A percentile compares a stretch with the other conserved stretches of the same genome.
Evolutionary conservation across 495 filamentous ascomycete genomes (phyloP).

Genomic region (Lophiotrema nucula): DNA sequence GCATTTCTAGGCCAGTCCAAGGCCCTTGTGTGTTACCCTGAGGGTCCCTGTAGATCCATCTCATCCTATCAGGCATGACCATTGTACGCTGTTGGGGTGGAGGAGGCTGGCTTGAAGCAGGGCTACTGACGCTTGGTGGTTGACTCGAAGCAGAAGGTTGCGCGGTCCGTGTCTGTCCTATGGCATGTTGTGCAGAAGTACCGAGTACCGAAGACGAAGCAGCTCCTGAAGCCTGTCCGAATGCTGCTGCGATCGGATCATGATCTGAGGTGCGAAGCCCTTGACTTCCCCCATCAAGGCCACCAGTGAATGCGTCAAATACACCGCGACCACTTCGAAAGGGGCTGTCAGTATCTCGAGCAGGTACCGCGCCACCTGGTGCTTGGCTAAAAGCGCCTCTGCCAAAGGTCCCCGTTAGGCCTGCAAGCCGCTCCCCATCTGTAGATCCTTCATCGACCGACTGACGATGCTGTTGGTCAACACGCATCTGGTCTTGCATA

Average conservation of each 20-base stretch:
- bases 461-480: conserved; percentile 48
- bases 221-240: conserved; percentile 24
- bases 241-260: conserved; percentile 17
- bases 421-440: conserved; percentile 28
- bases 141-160: conserved; percentile 25
- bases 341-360: conserved; percentile 62
- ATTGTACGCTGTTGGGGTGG: conserved; percentile 77
- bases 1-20: conserved; percentile 96
- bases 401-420: conserved; percentile 43
- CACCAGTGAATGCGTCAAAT: conserved; percentile 55
- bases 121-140: conserved; percentile 35
- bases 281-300: conserved; percentile 35
- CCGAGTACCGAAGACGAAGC: conserved; percentile 21
- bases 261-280: background rate
- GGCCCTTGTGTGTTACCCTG: conserved; percentile 89
- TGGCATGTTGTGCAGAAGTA: conserved; percentile 5
- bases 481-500: conserved; percentile 84
- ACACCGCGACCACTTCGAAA: conserved; percentile 56
- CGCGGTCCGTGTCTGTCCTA: conserved; percentile 19
- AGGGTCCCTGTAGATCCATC: conserved; percentile 97
- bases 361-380: conserved; percentile 48
- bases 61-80: conserved; percentile 99
- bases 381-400: conserved; percentile 53
- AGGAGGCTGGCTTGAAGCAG: conserved; percentile 56
- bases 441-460: conserved; percentile 52